Base-by-base conservation (phyloP, 1,284 basidiomycete genomes). In the Lentinula novae-zelandiae region DNA sequence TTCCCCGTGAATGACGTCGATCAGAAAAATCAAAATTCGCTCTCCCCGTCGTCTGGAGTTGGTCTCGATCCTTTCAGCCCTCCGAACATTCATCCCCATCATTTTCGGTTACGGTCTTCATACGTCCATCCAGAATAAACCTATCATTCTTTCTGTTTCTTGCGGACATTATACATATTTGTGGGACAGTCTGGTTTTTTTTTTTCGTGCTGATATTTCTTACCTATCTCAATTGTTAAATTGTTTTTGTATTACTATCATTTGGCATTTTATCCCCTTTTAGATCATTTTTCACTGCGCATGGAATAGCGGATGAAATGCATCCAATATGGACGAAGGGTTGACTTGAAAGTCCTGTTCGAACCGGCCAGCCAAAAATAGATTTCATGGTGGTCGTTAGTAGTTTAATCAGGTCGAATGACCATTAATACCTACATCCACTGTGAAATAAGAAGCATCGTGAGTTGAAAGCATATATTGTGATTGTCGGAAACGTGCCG, bases 401-500 rank as follows among this genome's bases (percentile, higher is more conserved):
- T 66, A 69, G 68, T 64, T 64, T 54, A 64, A 61, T 66, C 64
- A 67, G 67, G 66, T 66, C 69, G 63, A 65, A 58, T 60, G 71
- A 71, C 71, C 70, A 63, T 70, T 70, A 63, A 74, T 72, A 78
- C 78, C 72, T 71, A 80, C 78, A 71, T 80, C 78, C 63, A 80
- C 78, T 80, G 61, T 66, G 58, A 10, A 55, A 33, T 12, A 55
- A 53, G n/a, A 56, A 55, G 49, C 60, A 33, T 65, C 8, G 53
- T 40, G 7, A 39, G 27, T 10, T 31, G 22, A 27, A 27, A 27
- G 3, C 2, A 4, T 27, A 27, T 27, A 27, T 27, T 27, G 27
- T 27, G 3, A 27, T 27, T 27, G 27, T 27, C 27, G 27, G 27
- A 27, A 3, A 82, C 89, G 68, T 71, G 92, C 90, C 90, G 74